phyloP scores from a whole-genome alignment of 2,329 filamentous ascomycete genomes.

The Epichloe glyceriae region DNA sequence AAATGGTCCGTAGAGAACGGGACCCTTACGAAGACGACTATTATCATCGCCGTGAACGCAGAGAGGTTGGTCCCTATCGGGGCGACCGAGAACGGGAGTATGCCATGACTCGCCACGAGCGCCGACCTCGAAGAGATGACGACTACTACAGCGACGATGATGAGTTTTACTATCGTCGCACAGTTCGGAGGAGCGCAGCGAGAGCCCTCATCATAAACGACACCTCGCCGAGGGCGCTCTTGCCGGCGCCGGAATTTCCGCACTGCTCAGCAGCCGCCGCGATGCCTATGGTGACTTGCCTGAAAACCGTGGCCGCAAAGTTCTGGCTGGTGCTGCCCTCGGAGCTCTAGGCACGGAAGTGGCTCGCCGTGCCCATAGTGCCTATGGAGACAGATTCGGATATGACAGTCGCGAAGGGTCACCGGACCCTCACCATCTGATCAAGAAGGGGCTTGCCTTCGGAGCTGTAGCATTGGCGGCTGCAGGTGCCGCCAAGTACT shows the following conservation, averaged over 20 bases:
- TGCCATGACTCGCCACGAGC: slow-evolving; percentile 24
- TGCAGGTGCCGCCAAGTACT: slow-evolving; percentile 52
- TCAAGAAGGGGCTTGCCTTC: slow-evolving; percentile 49
- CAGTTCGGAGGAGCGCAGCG: slow-evolving; percentile 38
- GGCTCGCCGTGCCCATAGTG: slow-evolving; percentile 45
- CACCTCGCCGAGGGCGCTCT: slow-evolving; percentile 52
- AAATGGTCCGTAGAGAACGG: slow-evolving; percentile 21
- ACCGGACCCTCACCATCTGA: slow-evolving; percentile 30
- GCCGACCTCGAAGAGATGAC: slow-evolving; percentile 27
- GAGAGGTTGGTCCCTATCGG: slow-evolving; percentile 29
- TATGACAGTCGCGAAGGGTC: slow-evolving; percentile 21
- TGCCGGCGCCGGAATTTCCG: slow-evolving; percentile 48
- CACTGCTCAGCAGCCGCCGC: slow-evolving; percentile 43
- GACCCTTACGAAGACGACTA: slow-evolving; percentile 33
- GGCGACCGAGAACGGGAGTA: slow-evolving; percentile 16
- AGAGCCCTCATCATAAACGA: slow-evolving; percentile 40
- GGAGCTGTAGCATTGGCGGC: slow-evolving; percentile 51
- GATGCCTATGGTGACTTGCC: slow-evolving; percentile 35
- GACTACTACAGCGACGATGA: slow-evolving; percentile 35
- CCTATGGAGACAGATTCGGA: slow-evolving; percentile 41
- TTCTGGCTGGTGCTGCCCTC: slow-evolving; percentile 47
- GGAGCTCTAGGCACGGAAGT: slow-evolving; percentile 51
- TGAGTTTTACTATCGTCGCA: slow-evolving; percentile 33
- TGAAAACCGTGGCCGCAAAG: slow-evolving; percentile 42
- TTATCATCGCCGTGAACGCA: slow-evolving; percentile 35